Conservation (phyloP, 2,329 filamentous ascomycete species). For the Pseudocercospora cruenta region DNA sequence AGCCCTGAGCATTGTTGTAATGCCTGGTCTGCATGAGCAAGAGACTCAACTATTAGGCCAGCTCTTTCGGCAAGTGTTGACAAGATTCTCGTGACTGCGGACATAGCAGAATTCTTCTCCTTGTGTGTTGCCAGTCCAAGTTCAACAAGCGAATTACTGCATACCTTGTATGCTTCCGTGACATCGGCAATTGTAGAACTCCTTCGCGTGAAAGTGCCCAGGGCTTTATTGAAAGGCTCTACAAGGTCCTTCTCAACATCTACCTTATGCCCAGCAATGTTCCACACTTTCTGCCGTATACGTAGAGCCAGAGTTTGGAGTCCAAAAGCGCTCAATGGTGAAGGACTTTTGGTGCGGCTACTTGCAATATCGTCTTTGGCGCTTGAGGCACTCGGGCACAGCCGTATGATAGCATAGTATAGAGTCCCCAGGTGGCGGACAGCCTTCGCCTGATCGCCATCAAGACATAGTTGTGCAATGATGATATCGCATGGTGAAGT, state of each 20-base stretch:
- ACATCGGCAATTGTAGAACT: neutral
- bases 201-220: constrained; percentile 58
- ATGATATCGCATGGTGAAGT: constrained; percentile 65
- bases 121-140: neutral
- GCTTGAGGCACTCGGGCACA: constrained; percentile 69
- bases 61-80: constrained; percentile 27
- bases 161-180: neutral
- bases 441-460: constrained; percentile 58
- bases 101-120: neutral
- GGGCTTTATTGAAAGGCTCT: constrained; percentile 66
- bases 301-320: constrained; percentile 67
- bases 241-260: constrained; percentile 67
- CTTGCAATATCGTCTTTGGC: constrained; percentile 62
- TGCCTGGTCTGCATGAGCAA: constrained; percentile 20
- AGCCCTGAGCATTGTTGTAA: constrained; percentile 18
- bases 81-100: constrained; percentile 21
- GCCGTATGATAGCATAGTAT: constrained; percentile 65
- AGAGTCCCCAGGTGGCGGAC: constrained; percentile 69
- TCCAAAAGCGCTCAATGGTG: constrained; percentile 62
- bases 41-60: constrained; percentile 13
- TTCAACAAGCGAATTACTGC: neutral
- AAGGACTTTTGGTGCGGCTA: constrained; percentile 59
- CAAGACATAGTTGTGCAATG: constrained; percentile 49
- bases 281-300: constrained; percentile 68
- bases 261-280: constrained; percentile 61